Evolutionary conservation across 1,284 basidiomycete genomes (phyloP).

Genomic region (Rhizoctonia solani): DNA sequence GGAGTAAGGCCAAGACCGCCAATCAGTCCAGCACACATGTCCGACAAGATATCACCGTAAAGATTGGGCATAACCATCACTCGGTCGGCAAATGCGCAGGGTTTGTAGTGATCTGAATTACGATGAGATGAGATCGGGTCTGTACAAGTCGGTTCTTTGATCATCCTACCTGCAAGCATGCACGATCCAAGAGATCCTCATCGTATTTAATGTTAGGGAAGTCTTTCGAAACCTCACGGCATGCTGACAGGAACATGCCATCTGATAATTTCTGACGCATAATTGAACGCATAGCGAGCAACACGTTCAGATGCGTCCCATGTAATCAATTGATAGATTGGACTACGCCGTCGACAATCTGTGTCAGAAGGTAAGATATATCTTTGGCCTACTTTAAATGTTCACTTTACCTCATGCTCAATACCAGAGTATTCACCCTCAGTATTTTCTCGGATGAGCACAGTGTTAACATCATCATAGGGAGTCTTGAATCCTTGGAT

Average conservation of each 20-base stretch:
- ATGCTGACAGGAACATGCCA: slow-evolving; percentile 99
- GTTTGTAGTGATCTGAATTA: slow-evolving; percentile 79
- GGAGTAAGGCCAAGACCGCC: slow-evolving; percentile 97
- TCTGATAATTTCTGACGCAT: slow-evolving; percentile 99
- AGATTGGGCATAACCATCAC: slow-evolving; percentile 99
- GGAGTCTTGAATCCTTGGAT: slow-evolving; percentile 98
- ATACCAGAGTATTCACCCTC: slow-evolving; percentile 99
- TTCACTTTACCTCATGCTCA: slow-evolving; percentile 81
- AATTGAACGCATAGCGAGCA: slow-evolving; percentile 98
- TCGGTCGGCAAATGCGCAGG: slow-evolving; percentile 89
- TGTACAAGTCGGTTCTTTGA: not conserved
- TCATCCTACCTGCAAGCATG: slow-evolving; percentile 79
- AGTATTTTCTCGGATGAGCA: slow-evolving; percentile 99
- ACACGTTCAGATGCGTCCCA: slow-evolving; percentile 99
- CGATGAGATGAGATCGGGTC: not conserved
- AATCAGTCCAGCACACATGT: slow-evolving; percentile 99
- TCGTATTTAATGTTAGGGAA: slow-evolving; percentile 95
- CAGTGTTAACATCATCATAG: slow-evolving; percentile 98
- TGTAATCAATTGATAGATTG: slow-evolving; percentile 99
- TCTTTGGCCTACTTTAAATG: not conserved
- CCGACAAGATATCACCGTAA: slow-evolving; percentile 96
- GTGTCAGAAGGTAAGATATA: not conserved
- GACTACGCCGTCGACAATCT: slow-evolving; percentile 96
- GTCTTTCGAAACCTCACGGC: slow-evolving; percentile 94
- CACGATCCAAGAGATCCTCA: slow-evolving; percentile 96